phyloP scores from a whole-genome alignment of 257 asterid genomes.

The Verbascum thapsus region DNA sequence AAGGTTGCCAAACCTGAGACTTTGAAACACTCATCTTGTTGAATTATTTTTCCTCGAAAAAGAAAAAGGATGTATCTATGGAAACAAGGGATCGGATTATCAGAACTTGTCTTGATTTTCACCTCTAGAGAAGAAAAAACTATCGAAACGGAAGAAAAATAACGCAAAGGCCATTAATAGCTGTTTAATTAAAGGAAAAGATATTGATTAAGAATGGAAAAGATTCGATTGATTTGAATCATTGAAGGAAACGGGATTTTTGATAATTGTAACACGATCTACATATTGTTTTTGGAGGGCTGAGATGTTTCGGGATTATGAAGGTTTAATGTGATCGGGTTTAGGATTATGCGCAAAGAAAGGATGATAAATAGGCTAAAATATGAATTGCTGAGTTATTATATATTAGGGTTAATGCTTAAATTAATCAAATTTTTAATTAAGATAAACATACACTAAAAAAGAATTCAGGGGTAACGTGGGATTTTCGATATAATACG shows the following conservation, averaged over 20 bases:
- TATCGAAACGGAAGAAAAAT: slow-evolving; percentile 10
- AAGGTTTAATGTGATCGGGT: slow-evolving; percentile 24
- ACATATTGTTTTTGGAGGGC: slow-evolving; percentile 16
- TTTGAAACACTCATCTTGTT: slow-evolving; percentile 55
- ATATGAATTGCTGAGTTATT: no score
- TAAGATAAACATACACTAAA: not conserved
- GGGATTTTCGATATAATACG: slow-evolving; percentile 30
- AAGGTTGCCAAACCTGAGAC: slow-evolving; percentile 97
- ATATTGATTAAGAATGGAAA: slow-evolving; percentile 14
- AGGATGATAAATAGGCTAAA: no score
- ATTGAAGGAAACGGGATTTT: not conserved
- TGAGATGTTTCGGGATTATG: slow-evolving; percentile 23
- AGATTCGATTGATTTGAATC: slow-evolving; percentile 3
- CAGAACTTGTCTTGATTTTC: no score
- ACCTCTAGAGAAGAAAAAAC: slow-evolving; percentile 27
- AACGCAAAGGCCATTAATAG: slow-evolving; percentile 31
- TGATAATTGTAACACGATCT: not conserved
- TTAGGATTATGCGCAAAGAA: no score
- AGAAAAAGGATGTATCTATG: not conserved
- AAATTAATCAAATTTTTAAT: no score
- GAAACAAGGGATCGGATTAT: slow-evolving; percentile 17
- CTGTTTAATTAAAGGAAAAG: no score
- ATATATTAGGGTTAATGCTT: no score
- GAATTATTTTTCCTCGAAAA: not conserved
- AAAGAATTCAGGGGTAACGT: not conserved